phyloP scores from a whole-genome alignment of 148 eudicot genomes.

The Beta vulgaris region DNA sequence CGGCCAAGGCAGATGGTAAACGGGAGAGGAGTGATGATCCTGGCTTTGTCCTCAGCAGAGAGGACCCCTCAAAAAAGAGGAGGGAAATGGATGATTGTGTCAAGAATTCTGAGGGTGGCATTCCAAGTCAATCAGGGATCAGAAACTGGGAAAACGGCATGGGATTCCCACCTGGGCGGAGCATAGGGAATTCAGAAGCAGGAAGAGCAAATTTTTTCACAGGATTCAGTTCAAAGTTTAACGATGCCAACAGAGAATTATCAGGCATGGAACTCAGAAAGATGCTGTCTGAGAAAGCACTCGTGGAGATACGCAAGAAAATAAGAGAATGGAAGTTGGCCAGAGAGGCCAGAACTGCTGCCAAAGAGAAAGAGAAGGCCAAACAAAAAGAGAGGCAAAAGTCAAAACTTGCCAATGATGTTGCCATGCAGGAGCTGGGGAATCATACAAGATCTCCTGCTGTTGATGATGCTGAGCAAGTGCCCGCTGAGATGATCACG shows the following conservation, averaged over 20 bases:
- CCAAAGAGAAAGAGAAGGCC: slow-evolving; percentile 32
- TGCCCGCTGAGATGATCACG: slow-evolving; percentile 17
- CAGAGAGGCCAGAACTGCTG: slow-evolving; percentile 30
- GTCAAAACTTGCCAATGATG: slow-evolving; percentile 12
- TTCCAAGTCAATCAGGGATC: slow-evolving; percentile 22
- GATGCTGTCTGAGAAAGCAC: slow-evolving; percentile 52
- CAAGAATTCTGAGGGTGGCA: slow-evolving; percentile 24
- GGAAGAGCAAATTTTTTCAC: slow-evolving; percentile 19
- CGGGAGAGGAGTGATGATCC: slow-evolving; percentile 16
- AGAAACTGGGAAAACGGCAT: slow-evolving; percentile 32
- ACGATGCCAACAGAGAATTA: slow-evolving; percentile 41
- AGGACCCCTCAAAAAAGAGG: slow-evolving; percentile 29
- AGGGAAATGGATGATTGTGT: slow-evolving; percentile 28
- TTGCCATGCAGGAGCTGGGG: slow-evolving; percentile 20
- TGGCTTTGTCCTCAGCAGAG: slow-evolving; percentile 23
- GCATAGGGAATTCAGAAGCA: slow-evolving; percentile 8
- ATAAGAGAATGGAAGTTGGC: slow-evolving; percentile 37
- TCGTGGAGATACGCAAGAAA: slow-evolving; percentile 41
- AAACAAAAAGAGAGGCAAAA: slow-evolving; percentile 37
- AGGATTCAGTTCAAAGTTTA: slow-evolving; percentile 23
- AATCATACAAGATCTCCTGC: slow-evolving; percentile 18
- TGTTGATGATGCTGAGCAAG: slow-evolving; percentile 18
- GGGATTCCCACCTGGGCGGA: slow-evolving; percentile 21
- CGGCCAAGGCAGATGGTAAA: slow-evolving; percentile 12
- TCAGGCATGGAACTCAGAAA: slow-evolving; percentile 38